Evolutionary conservation across 2,329 filamentous ascomycete species (phyloP).

Genomic region (Stagonosporopsis vannaccii): DNA sequence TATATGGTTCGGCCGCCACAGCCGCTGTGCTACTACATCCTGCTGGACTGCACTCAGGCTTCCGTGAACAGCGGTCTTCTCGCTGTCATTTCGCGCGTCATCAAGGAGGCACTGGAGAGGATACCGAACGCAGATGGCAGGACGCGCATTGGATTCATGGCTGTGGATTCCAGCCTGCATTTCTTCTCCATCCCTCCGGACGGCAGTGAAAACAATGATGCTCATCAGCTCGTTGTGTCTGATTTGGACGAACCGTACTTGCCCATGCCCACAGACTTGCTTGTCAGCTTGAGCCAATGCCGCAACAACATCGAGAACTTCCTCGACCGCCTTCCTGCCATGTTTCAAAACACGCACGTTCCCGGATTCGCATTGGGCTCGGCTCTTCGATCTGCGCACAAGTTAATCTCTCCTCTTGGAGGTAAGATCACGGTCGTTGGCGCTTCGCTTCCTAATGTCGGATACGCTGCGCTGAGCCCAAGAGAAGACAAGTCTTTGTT

Average conservation of each 20-base stretch:
- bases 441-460: constrained; percentile 87
- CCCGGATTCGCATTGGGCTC: constrained; percentile 93
- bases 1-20: constrained; percentile 99
- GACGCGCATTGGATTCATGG: constrained; percentile 92
- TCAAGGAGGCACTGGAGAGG: constrained; percentile 90
- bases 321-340: constrained; percentile 86
- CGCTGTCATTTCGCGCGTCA: constrained; percentile 90
- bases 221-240: constrained; percentile 91
- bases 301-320: constrained; percentile 91
- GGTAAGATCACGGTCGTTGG: constrained; percentile 94
- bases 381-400: constrained; percentile 89
- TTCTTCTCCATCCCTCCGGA: constrained; percentile 96
- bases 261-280: constrained; percentile 87
- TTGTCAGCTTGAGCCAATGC: constrained; percentile 88
- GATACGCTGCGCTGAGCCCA: constrained; percentile 85
- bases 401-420: constrained; percentile 91
- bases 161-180: constrained; percentile 91
- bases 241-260: constrained; percentile 97
- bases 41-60: constrained; percentile 57
- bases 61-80: constrained; percentile 81
- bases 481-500: constrained; percentile 95
- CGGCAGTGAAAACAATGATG: constrained; percentile 81
- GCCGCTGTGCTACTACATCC: constrained; percentile 59
- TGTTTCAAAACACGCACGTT: constrained; percentile 96
- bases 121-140: constrained; percentile 98